These are phyloP conservation scores for Sordariomycetes sp. DNA, from an alignment of 2,329 filamentous ascomycete species.

Conservation along the genomic window DNA sequence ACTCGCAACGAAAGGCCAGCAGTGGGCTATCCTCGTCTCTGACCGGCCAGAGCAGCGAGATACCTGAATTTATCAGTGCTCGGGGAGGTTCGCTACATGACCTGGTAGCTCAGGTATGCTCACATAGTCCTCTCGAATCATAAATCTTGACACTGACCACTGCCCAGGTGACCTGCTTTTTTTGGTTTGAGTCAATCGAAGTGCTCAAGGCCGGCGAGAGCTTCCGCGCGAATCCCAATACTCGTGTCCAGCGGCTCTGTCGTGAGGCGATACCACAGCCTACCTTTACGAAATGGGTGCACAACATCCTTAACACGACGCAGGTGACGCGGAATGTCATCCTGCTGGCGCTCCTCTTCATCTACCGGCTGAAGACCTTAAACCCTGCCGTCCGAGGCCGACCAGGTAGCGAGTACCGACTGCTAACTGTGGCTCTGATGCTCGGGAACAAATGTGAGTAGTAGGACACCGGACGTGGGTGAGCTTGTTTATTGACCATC, in stretches of 20 bases:
- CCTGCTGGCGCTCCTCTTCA: slow-evolving; percentile 76
- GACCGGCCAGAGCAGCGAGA: slow-evolving; percentile 6
- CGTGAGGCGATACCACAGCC: slow-evolving; percentile 62
- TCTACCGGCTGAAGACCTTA: slow-evolving; percentile 82
- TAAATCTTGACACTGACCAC: neutral
- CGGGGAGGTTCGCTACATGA: neutral
- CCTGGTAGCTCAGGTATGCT: slow-evolving; percentile 3
- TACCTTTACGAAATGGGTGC: slow-evolving; percentile 88
- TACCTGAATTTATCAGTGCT: slow-evolving; percentile 7
- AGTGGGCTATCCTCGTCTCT: slow-evolving; percentile 7
- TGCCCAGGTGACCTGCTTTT: slow-evolving; percentile 76
- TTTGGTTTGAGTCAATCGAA: slow-evolving; percentile 91
- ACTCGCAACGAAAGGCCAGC: neutral
- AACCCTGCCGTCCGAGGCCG: slow-evolving; percentile 86
- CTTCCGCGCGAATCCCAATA: slow-evolving; percentile 25
- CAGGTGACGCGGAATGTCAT: slow-evolving; percentile 96
- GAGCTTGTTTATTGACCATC: slow-evolving; percentile 13
- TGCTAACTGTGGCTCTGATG: slow-evolving; percentile 93
- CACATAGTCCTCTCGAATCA: neutral
- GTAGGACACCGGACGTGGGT: neutral
- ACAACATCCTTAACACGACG: slow-evolving; percentile 79
- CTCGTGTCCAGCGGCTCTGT: slow-evolving; percentile 40
- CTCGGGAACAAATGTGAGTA: slow-evolving; percentile 84
- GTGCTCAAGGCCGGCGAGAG: slow-evolving; percentile 64
- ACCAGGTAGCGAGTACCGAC: slow-evolving; percentile 80